These are phyloP conservation scores for Phialophora macrospora DNA, from an alignment of 2,329 filamentous ascomycete species.

Conservation along the genomic window DNA sequence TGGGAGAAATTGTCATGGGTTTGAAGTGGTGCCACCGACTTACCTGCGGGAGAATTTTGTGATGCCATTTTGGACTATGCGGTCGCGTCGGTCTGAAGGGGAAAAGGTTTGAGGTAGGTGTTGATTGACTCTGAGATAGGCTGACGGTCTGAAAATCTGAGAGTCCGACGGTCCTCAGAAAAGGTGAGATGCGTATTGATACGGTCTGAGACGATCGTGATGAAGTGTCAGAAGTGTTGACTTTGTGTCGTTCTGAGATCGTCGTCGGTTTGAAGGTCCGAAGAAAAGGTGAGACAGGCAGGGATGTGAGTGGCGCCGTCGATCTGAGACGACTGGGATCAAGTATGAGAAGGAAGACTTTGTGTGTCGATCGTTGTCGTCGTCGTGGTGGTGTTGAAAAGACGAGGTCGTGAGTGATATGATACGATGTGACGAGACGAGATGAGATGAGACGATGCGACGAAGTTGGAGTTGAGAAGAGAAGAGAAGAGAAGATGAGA, in stretches of 20 bases:
- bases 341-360: too few species aligned
- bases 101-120: background rate
- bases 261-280: background rate
- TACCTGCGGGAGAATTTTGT: background rate
- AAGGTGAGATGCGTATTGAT: background rate
- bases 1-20: background rate
- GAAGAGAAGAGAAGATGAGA: background rate
- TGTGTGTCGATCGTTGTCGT: background rate
- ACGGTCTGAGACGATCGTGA: background rate
- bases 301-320: too few species aligned
- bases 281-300: background rate
- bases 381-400: conserved; percentile 1
- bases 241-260: background rate
- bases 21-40: background rate
- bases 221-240: background rate
- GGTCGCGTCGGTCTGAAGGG: background rate
- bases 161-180: background rate
- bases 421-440: background rate
- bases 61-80: background rate
- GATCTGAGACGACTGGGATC: too few species aligned
- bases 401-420: background rate
- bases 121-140: background rate
- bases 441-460: background rate
- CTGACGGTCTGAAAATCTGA: background rate
- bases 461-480: background rate